phyloP scores from a whole-genome alignment of 768 basidiomycete genomes.

The Mycena galericulata region DNA sequence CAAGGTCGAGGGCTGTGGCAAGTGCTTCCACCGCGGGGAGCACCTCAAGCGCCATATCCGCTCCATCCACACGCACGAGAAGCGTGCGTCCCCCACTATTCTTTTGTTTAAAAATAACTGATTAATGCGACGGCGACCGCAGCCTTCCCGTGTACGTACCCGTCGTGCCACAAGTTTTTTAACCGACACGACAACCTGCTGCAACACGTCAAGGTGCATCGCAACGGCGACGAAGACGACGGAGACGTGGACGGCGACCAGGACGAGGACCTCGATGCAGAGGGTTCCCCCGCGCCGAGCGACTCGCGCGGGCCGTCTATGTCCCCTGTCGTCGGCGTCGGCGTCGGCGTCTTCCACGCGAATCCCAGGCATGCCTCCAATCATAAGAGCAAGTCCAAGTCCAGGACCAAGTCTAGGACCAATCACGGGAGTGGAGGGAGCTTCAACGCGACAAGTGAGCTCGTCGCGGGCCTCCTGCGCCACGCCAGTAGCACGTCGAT shows the following conservation, averaged over 20 bases:
- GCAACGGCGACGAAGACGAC: conserved; percentile 17
- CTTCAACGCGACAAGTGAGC: too few relatives aligned
- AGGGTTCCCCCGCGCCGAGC: conserved; percentile 16
- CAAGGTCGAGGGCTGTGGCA: conserved; percentile 85
- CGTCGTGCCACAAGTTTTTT: conserved; percentile 77
- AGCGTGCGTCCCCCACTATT: conserved; percentile 72
- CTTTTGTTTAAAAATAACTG: neutral
- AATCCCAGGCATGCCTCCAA: too few relatives aligned
- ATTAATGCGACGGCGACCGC: conserved; percentile 6
- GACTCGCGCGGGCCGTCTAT: conserved; percentile 15
- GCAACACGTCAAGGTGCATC: conserved; percentile 81
- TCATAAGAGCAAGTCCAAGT: too few relatives aligned
- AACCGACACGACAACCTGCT: conserved; percentile 85
- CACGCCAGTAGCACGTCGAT: conserved; percentile 19
- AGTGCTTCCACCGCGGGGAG: conserved; percentile 89
- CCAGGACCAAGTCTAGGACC: too few relatives aligned
- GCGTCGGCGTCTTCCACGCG: neutral
- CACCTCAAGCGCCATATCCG: conserved; percentile 91
- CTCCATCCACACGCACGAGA: conserved; percentile 92
- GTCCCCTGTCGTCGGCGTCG: neutral
- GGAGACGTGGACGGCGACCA: too few relatives aligned
- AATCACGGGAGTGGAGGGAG: too few relatives aligned
- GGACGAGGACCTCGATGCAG: conserved; percentile 21
- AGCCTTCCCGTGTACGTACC: conserved; percentile 82
- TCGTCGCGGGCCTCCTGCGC: neutral